Base-by-base conservation (phyloP, 768 basidiomycete genomes). In the Phallus indusiatus region DNA sequence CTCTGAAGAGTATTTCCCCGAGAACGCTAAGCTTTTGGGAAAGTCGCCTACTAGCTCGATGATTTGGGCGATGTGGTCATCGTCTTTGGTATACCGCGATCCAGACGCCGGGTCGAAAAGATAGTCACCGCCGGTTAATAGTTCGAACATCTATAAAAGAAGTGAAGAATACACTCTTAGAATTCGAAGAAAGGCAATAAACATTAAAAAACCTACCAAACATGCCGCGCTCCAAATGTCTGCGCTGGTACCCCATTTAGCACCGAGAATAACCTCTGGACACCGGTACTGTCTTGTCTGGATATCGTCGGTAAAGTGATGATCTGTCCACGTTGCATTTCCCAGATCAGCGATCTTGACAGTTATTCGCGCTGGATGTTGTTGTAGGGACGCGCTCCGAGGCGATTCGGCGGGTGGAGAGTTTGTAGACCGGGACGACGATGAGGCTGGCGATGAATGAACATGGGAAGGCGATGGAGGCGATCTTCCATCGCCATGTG, bases 281-380 rank as follows among this genome's bases (percentile, higher is more conserved):
- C 91, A 93, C 24, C 96, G 84, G 70, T 98, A 98, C 67, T 98
- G 96, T 67, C 95, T 75, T 24, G 96, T 99, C 74, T 98, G 89
- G 65, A 97, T 98, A 67, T 97, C 96, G 72, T 99, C 95, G 47
- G 96, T 98, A 64, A 98, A 99, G 69, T 98, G 96, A 64, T 97
- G 90, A 67, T 95, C 90, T 33, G 82, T 82, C 89, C 89, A 90
- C 1, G 89, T 91, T 10, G 89, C 89, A 71, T 98, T 98, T 8
- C 96, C 96, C 55, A 99, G 73, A 79, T 99, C 96, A 33, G 95
- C 96, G 68, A 99, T 98, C 79, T 98, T 97, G 55, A 99, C 96
- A 6, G 94, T 97, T 62, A 98, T 96, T 69, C 83, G 82, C 48
- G 48, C 54, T 56, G 64, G 63, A 18, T 59, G 60, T 17, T 60